Evolutionary conservation across 805 yeast species (phyloP).

Genomic region (Lachancea quebecensis): DNA sequence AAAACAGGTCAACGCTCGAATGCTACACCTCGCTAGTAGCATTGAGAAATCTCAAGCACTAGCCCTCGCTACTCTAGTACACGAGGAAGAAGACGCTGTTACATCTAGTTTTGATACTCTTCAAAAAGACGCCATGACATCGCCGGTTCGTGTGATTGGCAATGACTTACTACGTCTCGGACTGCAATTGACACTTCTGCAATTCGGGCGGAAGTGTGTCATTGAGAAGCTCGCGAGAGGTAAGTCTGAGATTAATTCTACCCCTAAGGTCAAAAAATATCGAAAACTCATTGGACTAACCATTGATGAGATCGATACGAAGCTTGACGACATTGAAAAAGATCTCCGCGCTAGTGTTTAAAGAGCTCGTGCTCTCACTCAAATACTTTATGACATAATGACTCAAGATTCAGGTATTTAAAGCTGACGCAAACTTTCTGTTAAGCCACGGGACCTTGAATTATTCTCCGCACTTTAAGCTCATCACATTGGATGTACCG

Average conservation of each 20-base stretch:
- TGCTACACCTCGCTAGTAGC: slow-evolving; percentile 15
- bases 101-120: slow-evolving; percentile 12
- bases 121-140: slow-evolving; percentile 3
- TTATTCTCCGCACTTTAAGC: background rate
- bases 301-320: slow-evolving; percentile 71
- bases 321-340: slow-evolving; percentile 69
- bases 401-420: background rate
- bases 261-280: slow-evolving; percentile 66
- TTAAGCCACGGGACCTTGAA: background rate
- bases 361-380: background rate
- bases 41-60: slow-evolving; percentile 61
- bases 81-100: slow-evolving; percentile 40
- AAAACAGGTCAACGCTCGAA: background rate
- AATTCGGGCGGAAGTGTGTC: slow-evolving; percentile 40
- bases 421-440: background rate
- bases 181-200: slow-evolving; percentile 45
- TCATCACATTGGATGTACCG: background rate
- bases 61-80: slow-evolving; percentile 50
- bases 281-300: slow-evolving; percentile 72
- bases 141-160: slow-evolving; percentile 10
- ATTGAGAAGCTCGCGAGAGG: slow-evolving; percentile 47
- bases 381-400: background rate
- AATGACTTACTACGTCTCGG: slow-evolving; percentile 26
- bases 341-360: slow-evolving; percentile 25
- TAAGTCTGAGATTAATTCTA: slow-evolving; percentile 37